These are phyloP conservation scores for Fraxinus velutina DNA, from an alignment of 305 asterid genomes.

Conservation along the genomic window DNA sequence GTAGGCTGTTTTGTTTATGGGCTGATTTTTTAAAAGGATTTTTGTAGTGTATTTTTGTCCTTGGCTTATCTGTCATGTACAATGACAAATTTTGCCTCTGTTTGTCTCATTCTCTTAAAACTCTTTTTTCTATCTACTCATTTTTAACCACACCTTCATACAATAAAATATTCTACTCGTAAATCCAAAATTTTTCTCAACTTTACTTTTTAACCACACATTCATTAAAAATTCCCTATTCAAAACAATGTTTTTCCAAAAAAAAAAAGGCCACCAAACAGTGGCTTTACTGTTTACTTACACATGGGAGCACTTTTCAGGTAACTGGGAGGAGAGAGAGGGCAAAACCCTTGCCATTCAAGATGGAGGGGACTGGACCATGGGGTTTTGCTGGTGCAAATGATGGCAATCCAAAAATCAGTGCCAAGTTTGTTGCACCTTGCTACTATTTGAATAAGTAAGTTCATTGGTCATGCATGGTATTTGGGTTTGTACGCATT, in stretches of 20 bases:
- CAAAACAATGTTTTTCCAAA: too few relatives aligned
- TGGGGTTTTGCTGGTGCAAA: conserved; percentile 95
- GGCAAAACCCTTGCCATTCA: conserved; percentile 91
- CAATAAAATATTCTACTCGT: too few relatives aligned
- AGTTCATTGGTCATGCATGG: conserved; percentile 28
- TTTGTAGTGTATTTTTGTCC: background rate
- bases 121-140: too few relatives aligned
- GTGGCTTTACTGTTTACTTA: background rate
- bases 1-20: background rate
- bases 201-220: too few relatives aligned
- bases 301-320: conserved; percentile 31
- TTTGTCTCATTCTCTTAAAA: too few relatives aligned
- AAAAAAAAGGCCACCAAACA: too few relatives aligned
- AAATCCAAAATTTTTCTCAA: too few relatives aligned
- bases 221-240: too few relatives aligned
- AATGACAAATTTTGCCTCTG: background rate
- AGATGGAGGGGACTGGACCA: conserved; percentile 75
- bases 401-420: conserved; percentile 75
- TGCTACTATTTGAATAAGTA: conserved; percentile 84
- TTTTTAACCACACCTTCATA: too few relatives aligned
- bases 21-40: background rate
- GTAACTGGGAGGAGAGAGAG: conserved; percentile 97
- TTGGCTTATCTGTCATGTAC: background rate
- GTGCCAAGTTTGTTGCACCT: conserved; percentile 82
- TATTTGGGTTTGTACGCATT: background rate